Base-by-base conservation (phyloP, 2,329 filamentous ascomycete genomes). In the Lasiodiplodia gonubiensis region DNA sequence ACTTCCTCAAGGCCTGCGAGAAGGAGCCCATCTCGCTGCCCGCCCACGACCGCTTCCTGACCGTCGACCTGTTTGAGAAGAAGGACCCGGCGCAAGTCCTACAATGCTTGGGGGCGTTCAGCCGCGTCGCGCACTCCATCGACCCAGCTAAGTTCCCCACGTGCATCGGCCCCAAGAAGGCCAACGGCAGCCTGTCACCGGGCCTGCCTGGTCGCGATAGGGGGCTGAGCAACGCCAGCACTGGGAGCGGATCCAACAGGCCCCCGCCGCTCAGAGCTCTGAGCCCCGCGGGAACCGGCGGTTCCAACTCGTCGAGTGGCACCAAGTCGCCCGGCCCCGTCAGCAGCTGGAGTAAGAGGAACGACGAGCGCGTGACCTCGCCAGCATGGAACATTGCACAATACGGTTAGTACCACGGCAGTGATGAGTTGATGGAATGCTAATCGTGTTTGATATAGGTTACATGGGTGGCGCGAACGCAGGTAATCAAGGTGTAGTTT, bases 351-450 rank as follows among this genome's bases (percentile, higher is more conserved):
- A 97, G 92, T 79, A 96, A 89, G 77, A 92, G 87, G 78, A 86
- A 87, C 66, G 92, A 97, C 72, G 92, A 97, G 78, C 88, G 87
- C 18, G 86, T 85, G 53, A 97, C 94, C 1, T 86, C 90, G 30
- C 95, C 95, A 0, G 95, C 95, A 1, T 99, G 95, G 95, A 99
- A 98, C 77, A 98, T 98, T 72, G 91, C 94, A 67, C 95, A 99
- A 77, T 99, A 99, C 76, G 66, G 94, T 70, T 10, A 63, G 66
- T 60, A 14, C n/a, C 10, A 14, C 12, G 5, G 8, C n/a, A 6
- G 3, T 23, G 6, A 23, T 18, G 12, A 12, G 2, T 42, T 27
- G 16, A 4, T 12, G 4, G 14, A 16, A 68, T 53, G 23, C 51
- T 55, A 42, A 64, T 25, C 3, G n/a, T 46, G 39, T 14, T 49